Conservation (phyloP, 345 rosid species). For the Rhizophora apiculata region DNA sequence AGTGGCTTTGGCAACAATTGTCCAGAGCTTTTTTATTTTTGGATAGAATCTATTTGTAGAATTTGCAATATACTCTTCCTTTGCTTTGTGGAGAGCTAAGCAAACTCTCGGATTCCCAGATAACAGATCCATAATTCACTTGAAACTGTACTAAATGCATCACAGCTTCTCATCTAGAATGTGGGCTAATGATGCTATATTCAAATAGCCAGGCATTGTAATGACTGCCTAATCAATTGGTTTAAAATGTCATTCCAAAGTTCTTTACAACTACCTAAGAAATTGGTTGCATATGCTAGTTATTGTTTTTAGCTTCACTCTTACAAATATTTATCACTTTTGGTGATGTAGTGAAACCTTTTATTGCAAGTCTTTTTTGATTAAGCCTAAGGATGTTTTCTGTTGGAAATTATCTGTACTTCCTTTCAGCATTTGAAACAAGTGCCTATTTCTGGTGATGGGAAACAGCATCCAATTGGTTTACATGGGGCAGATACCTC, state of each 20-base stretch:
- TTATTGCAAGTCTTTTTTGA: neutral
- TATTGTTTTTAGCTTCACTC: neutral
- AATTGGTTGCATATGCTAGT: neutral
- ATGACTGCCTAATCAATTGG: neutral
- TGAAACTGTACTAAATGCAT: neutral
- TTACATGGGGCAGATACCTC: constrained; percentile 14
- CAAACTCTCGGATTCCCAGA: too few relatives aligned
- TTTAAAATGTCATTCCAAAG: too few relatives aligned
- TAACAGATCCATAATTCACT: neutral
- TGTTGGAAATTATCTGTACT: neutral
- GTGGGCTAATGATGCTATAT: too few relatives aligned
- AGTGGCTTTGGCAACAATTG: neutral
- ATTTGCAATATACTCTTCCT: constrained; percentile 6
- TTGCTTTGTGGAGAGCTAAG: too few relatives aligned
- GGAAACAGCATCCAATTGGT: constrained; percentile 14
- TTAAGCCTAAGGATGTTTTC: neutral
- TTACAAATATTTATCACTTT: neutral
- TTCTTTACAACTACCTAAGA: neutral
- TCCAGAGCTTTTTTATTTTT: neutral
- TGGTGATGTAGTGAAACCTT: too few relatives aligned
- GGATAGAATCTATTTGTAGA: constrained; percentile 15
- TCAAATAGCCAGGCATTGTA: too few relatives aligned
- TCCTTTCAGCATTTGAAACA: constrained; percentile 29
- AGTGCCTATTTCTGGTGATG: constrained; percentile 13
- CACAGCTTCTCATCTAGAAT: neutral